A percentile compares a stretch with the other conserved stretches of the same genome.
Evolutionary conservation across 2,329 filamentous ascomycete genomes (phyloP).

Genomic region (Beauveria brongniartii): DNA sequence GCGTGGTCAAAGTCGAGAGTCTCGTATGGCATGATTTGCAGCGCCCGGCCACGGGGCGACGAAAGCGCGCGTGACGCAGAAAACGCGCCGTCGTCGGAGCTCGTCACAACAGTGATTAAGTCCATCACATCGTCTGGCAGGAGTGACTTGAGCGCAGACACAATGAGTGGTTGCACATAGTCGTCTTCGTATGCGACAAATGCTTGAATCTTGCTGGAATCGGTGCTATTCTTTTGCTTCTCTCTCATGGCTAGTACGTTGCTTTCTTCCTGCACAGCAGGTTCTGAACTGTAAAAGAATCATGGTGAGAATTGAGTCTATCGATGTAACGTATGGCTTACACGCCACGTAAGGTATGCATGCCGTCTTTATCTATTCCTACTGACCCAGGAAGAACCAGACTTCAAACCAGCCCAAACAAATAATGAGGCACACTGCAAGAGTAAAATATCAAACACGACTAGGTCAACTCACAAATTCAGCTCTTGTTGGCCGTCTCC

Average conservation of each 20-base stretch:
- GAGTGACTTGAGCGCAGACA: constrained; percentile 58
- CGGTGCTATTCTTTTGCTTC: constrained; percentile 13
- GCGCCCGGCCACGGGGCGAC: constrained; percentile 29
- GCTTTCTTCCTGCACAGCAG: constrained; percentile 3
- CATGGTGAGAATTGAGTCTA: constrained; percentile 30
- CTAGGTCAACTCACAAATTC: constrained; percentile 62
- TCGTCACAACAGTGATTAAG: constrained; percentile 40
- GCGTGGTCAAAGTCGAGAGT: constrained; percentile 75
- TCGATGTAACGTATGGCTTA: constrained; percentile 16
- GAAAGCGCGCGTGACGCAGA: constrained; percentile 28
- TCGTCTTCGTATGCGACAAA: constrained; percentile 76
- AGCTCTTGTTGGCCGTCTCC: constrained; percentile 62
- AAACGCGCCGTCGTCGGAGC: constrained; percentile 22
- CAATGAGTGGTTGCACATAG: constrained; percentile 83
- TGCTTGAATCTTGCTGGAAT: constrained; percentile 42
- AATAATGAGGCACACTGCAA: neutral
- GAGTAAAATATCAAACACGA: neutral
- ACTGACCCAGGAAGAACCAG: constrained; percentile 9
- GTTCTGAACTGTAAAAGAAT: constrained; percentile 18
- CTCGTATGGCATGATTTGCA: constrained; percentile 86
- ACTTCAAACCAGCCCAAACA: neutral
- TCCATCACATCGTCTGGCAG: constrained; percentile 49
- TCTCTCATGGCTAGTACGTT: constrained; percentile 15
- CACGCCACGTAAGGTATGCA: constrained; percentile 17
- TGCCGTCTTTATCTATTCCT: constrained; percentile 10